phyloP scores from a whole-genome alignment of 371 early-diverging fungal genomes.

The Mucor irregularis region DNA sequence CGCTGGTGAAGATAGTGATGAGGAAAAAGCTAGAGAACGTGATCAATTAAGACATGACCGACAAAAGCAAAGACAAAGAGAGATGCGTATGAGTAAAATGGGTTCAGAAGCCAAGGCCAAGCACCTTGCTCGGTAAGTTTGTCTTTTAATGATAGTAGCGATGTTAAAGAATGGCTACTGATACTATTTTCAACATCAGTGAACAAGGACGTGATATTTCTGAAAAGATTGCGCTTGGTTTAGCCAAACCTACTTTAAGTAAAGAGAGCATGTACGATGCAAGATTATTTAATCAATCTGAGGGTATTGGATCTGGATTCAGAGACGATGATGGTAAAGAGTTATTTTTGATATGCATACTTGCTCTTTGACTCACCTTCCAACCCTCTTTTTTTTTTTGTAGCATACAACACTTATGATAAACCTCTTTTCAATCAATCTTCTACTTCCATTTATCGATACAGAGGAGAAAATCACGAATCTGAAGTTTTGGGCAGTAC shows the following conservation, averaged over 20 bases:
- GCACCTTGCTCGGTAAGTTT: slow-evolving; percentile 65
- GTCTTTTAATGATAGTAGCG: not conserved
- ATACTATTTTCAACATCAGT: slow-evolving; percentile 27
- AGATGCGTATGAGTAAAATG: slow-evolving; percentile 88
- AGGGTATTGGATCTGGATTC: slow-evolving; percentile 86
- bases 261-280: slow-evolving; percentile 93
- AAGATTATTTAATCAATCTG: slow-evolving; percentile 90
- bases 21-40: slow-evolving; percentile 71
- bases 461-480: slow-evolving; percentile 64
- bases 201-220: slow-evolving; percentile 91
- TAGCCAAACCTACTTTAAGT: slow-evolving; percentile 87
- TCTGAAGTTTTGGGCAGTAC: slow-evolving; percentile 71
- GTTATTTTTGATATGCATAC: not conserved
- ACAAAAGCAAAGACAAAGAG: slow-evolving; percentile 85
- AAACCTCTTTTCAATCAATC: slow-evolving; percentile 86
- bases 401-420: slow-evolving; percentile 82
- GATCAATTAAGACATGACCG: slow-evolving; percentile 87
- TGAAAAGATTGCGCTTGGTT: slow-evolving; percentile 95
- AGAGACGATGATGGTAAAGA: slow-evolving; percentile 76
- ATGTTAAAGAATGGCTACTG: not conserved
- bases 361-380: not conserved
- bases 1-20: slow-evolving; percentile 35
- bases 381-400: not conserved
- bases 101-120: slow-evolving; percentile 87
- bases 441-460: slow-evolving; percentile 79